These are phyloP conservation scores for Thalassiosira mediterranea DNA, from an alignment of 352 stramenopile species.

Conservation along the genomic window DNA sequence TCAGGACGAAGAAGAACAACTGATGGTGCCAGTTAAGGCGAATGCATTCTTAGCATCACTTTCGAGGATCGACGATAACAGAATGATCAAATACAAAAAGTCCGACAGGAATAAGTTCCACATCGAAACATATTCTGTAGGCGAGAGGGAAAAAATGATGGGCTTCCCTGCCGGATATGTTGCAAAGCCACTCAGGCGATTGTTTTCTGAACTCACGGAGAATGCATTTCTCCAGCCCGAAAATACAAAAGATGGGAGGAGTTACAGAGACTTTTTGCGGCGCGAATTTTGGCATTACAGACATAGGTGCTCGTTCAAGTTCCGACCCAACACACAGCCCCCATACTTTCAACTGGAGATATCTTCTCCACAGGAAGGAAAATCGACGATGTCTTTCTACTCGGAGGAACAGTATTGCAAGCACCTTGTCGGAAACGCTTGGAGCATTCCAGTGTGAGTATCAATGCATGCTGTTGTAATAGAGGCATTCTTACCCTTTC, in stretches of 20 bases:
- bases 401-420: constrained; percentile 38
- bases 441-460: constrained; percentile 32
- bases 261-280: constrained; percentile 25
- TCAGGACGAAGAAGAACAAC: not conserved
- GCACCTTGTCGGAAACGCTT: constrained; percentile 45
- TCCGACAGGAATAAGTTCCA: not conserved
- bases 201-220: constrained; percentile 19
- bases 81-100: constrained; percentile 27
- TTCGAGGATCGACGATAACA: constrained; percentile 37
- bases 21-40: constrained; percentile 17
- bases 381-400: constrained; percentile 21
- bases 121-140: constrained; percentile 21
- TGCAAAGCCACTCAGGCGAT: constrained; percentile 5
- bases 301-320: constrained; percentile 30
- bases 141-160: constrained; percentile 44
- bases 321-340: not conserved
- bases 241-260: constrained; percentile 16
- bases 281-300: constrained; percentile 21
- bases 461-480: too few relatives aligned
- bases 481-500: too few relatives aligned
- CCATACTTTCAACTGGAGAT: constrained; percentile 38
- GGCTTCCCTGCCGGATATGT: constrained; percentile 35
- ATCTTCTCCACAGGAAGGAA: constrained; percentile 28
- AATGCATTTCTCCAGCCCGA: constrained; percentile 29
- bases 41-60: constrained; percentile 38